phyloP scores from a whole-genome alignment of 2,329 filamentous ascomycete species.

The Fusarium illudens region DNA sequence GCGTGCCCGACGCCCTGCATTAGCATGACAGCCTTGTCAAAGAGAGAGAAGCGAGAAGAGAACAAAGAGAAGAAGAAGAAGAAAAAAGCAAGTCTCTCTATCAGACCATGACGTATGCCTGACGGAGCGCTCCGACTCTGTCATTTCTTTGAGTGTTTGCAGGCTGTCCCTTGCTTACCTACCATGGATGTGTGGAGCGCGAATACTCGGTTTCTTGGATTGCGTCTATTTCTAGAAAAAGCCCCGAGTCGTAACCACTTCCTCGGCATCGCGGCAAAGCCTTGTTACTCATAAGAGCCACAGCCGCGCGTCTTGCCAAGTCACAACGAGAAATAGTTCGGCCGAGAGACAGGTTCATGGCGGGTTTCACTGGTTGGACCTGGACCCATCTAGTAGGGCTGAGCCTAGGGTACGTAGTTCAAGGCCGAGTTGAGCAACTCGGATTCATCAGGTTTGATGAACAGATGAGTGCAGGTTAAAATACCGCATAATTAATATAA shows the following conservation, averaged over 20 bases:
- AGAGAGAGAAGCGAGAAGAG: neutral
- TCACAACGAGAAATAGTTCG: neutral
- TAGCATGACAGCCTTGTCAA: neutral
- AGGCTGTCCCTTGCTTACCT: slow-evolving; percentile 23
- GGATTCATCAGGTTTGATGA: neutral
- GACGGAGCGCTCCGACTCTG: slow-evolving; percentile 2
- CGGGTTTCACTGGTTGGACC: too few relatives aligned
- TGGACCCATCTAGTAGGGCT: neutral
- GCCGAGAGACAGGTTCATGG: neutral
- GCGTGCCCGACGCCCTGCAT: slow-evolving; percentile 19
- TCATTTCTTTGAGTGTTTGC: slow-evolving; percentile 19
- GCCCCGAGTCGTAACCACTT: neutral
- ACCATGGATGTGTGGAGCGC: slow-evolving; percentile 3
- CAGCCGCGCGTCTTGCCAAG: slow-evolving; percentile 4
- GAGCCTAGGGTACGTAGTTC: neutral
- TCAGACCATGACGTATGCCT: slow-evolving; percentile 35
- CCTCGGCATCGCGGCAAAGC: slow-evolving; percentile 1
- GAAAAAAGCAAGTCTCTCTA: neutral
- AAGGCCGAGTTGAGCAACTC: neutral
- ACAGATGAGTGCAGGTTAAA: neutral
- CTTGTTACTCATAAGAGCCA: neutral
- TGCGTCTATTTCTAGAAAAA: slow-evolving; percentile 23
- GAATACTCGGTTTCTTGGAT: slow-evolving; percentile 8
- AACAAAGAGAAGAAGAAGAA: neutral
- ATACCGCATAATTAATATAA: neutral